Conservation (phyloP, 345 rosid genomes). For the Passiflora organensis region DNA sequence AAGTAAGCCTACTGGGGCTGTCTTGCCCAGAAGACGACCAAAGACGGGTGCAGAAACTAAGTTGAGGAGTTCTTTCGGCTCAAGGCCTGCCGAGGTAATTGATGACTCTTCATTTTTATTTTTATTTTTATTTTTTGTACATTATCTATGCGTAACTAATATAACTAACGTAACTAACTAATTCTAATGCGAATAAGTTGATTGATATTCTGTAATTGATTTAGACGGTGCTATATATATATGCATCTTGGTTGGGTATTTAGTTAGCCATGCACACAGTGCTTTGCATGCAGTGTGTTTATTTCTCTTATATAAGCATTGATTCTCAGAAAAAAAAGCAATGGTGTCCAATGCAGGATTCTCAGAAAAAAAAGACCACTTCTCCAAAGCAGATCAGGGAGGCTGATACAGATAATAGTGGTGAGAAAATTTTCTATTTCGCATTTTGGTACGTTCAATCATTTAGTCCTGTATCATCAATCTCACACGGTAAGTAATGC, state of each 20-base stretch:
- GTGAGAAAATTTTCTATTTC: constrained; percentile 41
- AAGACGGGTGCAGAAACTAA: constrained; percentile 24
- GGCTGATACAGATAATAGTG: constrained; percentile 65
- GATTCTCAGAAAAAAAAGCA: no score
- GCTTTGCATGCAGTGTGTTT: no score
- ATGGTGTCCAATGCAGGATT: constrained; percentile 37
- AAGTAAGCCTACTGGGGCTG: constrained; percentile 13
- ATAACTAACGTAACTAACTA: no score
- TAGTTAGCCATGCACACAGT: no score
- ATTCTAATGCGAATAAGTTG: no score
- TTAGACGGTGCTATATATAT: no score
- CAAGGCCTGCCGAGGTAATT: constrained; percentile 34
- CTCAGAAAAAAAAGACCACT: constrained; percentile 37
- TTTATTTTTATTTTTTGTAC: no score
- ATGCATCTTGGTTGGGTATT: no score
- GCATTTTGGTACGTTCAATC: constrained; percentile 11
- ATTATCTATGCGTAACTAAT: background rate
- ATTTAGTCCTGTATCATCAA: constrained; percentile 13
- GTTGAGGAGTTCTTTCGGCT: constrained; percentile 18
- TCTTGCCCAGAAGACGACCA: constrained; percentile 33
- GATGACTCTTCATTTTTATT: no score
- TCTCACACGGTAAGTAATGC: constrained; percentile 17
- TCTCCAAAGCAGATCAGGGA: constrained; percentile 38
- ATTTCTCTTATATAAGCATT: no score
- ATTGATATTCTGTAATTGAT: no score